Percentiles rank a stretch among this genome's conserved stretches.
Conservation (phyloP, 2,329 filamentous ascomycete species). For the Macrophomina pseudophaseolina region DNA sequence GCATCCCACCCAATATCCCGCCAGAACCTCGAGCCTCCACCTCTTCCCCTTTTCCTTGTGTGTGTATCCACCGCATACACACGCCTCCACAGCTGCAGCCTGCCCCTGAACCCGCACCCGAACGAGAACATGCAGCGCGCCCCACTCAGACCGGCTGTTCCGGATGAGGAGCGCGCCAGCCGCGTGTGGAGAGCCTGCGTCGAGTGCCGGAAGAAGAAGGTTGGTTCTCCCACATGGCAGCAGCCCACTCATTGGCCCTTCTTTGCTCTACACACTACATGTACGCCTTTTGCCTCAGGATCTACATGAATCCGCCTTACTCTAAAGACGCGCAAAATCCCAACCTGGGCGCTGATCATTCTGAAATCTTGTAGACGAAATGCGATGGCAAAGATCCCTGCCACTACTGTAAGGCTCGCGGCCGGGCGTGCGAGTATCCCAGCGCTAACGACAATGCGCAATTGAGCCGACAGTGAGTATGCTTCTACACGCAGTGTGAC, state of each 20-base stretch:
- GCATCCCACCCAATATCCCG: too few species aligned
- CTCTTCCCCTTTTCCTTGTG: too few species aligned
- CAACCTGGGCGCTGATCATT: not conserved
- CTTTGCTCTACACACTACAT: too few species aligned
- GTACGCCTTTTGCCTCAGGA: not conserved
- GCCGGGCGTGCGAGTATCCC: constrained; percentile 6
- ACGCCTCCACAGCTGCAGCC: too few species aligned
- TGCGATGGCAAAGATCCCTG: constrained; percentile 17
- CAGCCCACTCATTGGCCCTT: too few species aligned
- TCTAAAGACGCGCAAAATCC: not conserved
- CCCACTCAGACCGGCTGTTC: not conserved
- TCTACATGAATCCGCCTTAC: too few species aligned
- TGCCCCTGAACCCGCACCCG: not conserved
- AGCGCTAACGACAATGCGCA: constrained; percentile 13
- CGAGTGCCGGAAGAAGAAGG: constrained; percentile 17
- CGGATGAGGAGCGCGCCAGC: constrained; percentile 2
- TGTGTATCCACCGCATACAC: too few species aligned
- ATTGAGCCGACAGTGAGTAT: constrained; percentile 9
- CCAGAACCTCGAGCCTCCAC: too few species aligned
- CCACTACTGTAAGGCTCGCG: constrained; percentile 7
- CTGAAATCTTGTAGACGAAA: not conserved
- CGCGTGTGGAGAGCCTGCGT: constrained; percentile 13
- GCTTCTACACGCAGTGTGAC: not conserved
- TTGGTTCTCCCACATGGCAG: not conserved
- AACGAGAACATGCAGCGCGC: not conserved